Conservation (phyloP, 2,329 filamentous ascomycete species). For the Alternaria atra region DNA sequence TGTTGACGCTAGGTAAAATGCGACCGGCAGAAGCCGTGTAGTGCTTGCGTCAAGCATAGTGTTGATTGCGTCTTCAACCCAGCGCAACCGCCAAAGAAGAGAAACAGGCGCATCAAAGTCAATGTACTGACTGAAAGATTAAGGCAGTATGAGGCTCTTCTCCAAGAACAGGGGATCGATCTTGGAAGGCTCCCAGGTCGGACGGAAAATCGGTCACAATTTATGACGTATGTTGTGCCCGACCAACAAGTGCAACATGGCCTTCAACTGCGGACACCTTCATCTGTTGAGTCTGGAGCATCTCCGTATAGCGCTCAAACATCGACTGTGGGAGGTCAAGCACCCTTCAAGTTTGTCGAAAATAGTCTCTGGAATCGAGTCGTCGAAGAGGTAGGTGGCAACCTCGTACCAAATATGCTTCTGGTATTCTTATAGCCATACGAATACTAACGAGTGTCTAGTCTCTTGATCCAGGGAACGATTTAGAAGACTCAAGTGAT, state of each 20-base stretch:
- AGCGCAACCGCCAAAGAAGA: conserved; percentile 14
- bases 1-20: conserved; percentile 17
- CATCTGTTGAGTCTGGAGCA: background rate
- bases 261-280: conserved; percentile 1
- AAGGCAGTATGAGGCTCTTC: conserved; percentile 33
- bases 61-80: conserved; percentile 29
- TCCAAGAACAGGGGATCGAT: conserved; percentile 28
- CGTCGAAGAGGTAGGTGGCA: background rate
- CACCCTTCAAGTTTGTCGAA: background rate
- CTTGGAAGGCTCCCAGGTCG: background rate
- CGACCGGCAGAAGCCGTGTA: conserved; percentile 33
- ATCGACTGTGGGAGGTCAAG: background rate
- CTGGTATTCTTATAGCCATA: background rate
- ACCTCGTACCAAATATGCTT: background rate
- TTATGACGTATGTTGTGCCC: background rate
- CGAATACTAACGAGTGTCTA: background rate
- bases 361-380: background rate
- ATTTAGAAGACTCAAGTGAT: conserved; percentile 66
- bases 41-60: conserved; percentile 28
- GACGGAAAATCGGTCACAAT: background rate
- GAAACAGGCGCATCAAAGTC: conserved; percentile 12
- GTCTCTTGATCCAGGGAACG: conserved; percentile 12
- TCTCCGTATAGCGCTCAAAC: background rate
- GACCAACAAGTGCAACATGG: conserved; percentile 17
- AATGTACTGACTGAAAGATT: conserved; percentile 28